Percentiles rank a stretch among this genome's conserved stretches.
phyloP scores from a whole-genome alignment of 2,329 filamentous ascomycete species.

The Monosporascus sp. region DNA sequence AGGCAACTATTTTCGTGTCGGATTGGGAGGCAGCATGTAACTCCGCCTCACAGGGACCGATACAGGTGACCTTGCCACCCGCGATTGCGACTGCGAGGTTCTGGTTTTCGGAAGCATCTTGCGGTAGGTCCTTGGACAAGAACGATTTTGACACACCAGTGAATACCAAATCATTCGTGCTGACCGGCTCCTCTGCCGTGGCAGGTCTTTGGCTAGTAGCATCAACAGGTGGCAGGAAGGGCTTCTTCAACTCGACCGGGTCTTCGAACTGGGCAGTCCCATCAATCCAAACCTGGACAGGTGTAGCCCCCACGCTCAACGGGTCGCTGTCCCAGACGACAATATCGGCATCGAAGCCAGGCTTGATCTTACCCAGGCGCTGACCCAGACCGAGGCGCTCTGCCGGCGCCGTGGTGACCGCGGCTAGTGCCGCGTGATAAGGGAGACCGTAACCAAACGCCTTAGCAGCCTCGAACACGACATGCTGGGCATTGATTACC shows the following conservation, averaged over 20 bases:
- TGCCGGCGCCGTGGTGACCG: conserved; percentile 55
- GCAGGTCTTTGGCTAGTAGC: conserved; percentile 36
- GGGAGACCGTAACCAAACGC: conserved; percentile 55
- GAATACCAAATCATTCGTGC: conserved; percentile 43
- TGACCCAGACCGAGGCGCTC: conserved; percentile 52
- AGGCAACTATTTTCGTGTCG: conserved; percentile 35
- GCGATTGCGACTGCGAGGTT: conserved; percentile 46
- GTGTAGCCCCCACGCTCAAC: conserved; percentile 52
- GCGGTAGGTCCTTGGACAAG: conserved; percentile 33
- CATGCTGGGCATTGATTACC: conserved; percentile 64
- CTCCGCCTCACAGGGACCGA: conserved; percentile 47
- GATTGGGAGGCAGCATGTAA: conserved; percentile 30
- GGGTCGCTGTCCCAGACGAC: conserved; percentile 61
- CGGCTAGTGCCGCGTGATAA: conserved; percentile 53
- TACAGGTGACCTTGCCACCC: conserved; percentile 49
- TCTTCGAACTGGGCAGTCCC: conserved; percentile 52
- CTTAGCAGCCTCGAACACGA: conserved; percentile 60
- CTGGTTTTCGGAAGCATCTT: conserved; percentile 12
- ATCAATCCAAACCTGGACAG: conserved; percentile 60
- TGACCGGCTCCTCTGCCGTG: conserved; percentile 35
- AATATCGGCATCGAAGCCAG: conserved; percentile 57
- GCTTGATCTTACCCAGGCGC: conserved; percentile 55
- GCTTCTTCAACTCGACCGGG: conserved; percentile 50
- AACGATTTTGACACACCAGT: conserved; percentile 50
- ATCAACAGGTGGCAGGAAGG: conserved; percentile 31